phyloP scores from a whole-genome alignment of 768 basidiomycete genomes.

The Kwoniella newhampshirensis region DNA sequence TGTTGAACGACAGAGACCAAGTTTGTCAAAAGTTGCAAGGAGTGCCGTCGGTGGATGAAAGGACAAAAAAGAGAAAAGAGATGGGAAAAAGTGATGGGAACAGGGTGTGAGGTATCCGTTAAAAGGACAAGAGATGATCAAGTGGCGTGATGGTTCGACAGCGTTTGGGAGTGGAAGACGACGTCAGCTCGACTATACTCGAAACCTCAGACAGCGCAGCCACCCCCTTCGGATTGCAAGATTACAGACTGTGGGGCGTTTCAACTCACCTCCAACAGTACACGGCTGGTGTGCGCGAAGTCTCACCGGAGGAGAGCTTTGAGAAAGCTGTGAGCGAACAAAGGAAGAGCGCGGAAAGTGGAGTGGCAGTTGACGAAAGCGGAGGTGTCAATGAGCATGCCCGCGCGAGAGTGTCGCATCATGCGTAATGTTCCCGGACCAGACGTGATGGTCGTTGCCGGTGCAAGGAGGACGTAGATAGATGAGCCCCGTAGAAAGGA shows the following conservation, averaged over 20 bases:
- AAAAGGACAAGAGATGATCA: conserved; percentile 20
- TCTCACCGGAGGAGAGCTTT: background rate
- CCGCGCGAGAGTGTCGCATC: too few relatives aligned
- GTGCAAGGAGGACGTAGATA: background rate
- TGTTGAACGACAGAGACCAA: conserved; percentile 6
- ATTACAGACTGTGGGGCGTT: conserved; percentile 5
- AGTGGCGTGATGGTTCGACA: conserved; percentile 9
- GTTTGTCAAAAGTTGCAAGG: conserved; percentile 23
- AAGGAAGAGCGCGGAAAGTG: conserved; percentile 25
- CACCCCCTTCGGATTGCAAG: conserved; percentile 32
- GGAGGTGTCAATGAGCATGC: conserved; percentile 1
- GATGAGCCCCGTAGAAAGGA: conserved; percentile 10
- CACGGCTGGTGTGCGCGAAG: background rate
- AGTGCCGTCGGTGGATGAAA: conserved; percentile 31
- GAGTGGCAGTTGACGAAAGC: conserved; percentile 4
- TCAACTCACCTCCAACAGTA: conserved; percentile 17
- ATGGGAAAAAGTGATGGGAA: conserved; percentile 13
- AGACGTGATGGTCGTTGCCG: background rate
- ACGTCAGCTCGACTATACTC: conserved; percentile 26
- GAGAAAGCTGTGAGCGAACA: conserved; percentile 29
- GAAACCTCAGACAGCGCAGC: conserved; percentile 14
- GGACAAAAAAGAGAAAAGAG: conserved; percentile 25
- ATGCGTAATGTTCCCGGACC: too few relatives aligned
- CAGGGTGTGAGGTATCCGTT: conserved; percentile 25
- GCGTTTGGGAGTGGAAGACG: background rate